Conservation (phyloP, 768 basidiomycete genomes). For the Boletus subcaerulescens region DNA sequence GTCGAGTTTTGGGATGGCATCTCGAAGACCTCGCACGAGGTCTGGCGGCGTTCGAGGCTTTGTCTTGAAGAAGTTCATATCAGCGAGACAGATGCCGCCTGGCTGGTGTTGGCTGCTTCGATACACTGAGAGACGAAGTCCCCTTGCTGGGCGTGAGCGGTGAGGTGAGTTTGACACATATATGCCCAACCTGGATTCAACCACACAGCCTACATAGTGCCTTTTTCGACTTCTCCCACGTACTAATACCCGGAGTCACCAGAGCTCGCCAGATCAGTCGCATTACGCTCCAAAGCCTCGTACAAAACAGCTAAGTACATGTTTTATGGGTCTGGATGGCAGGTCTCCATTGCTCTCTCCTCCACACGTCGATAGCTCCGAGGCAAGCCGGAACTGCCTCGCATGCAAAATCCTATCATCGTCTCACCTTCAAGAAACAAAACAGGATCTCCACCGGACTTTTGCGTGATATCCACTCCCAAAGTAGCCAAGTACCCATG, state of each 20-base stretch:
- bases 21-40: slow-evolving; percentile 76
- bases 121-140: background rate
- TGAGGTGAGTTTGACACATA: slow-evolving; percentile 12
- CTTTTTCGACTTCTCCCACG: slow-evolving; percentile 7
- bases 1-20: slow-evolving; percentile 77
- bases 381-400: no score
- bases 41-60: slow-evolving; percentile 87
- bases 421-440: no score
- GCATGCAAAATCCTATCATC: no score
- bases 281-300: background rate
- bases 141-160: slow-evolving; percentile 1
- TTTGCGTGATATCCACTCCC: no score
- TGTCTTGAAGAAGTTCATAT: slow-evolving; percentile 93
- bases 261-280: slow-evolving; percentile 7
- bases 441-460: no score
- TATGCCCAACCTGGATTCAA: slow-evolving; percentile 1
- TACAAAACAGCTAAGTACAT: background rate
- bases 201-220: slow-evolving; percentile 12
- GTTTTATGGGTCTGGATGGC: background rate
- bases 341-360: background rate
- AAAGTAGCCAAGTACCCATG: no score
- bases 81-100: background rate
- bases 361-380: no score
- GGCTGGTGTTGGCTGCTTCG: background rate
- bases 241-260: background rate